These are phyloP conservation scores for Pythium monospermum DNA, from an alignment of 352 stramenopile genomes.

Conservation along the genomic window DNA sequence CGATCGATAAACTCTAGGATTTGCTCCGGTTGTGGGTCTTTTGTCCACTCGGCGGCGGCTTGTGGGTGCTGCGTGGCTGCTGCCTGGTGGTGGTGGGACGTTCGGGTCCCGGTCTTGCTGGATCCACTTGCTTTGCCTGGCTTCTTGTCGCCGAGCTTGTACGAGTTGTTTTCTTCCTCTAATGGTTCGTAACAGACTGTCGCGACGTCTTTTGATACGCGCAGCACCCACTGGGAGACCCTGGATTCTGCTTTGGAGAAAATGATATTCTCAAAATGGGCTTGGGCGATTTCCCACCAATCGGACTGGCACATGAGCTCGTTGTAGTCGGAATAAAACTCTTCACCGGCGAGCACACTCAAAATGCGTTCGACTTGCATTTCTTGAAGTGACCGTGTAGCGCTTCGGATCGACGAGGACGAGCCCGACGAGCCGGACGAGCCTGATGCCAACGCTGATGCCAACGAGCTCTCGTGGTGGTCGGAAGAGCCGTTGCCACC, in stretches of 20 bases:
- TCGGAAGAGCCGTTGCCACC: background rate
- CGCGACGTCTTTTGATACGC: constrained; percentile 62
- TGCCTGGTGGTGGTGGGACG: background rate
- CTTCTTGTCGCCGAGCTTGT: constrained; percentile 13
- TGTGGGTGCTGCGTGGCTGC: constrained; percentile 12
- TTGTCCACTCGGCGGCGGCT: constrained; percentile 59
- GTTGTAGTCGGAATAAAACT: constrained; percentile 81
- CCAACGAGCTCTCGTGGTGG: constrained; percentile 1
- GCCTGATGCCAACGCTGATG: too few relatives aligned
- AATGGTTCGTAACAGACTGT: constrained; percentile 51
- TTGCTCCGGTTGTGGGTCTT: constrained; percentile 60
- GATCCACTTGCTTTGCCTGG: too few relatives aligned
- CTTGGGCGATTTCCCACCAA: constrained; percentile 82
- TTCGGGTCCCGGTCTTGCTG: too few relatives aligned
- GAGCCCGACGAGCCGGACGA: constrained; percentile 14
- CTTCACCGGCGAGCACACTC: constrained; percentile 66
- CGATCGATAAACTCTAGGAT: constrained; percentile 74
- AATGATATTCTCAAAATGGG: constrained; percentile 84
- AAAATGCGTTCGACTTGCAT: constrained; percentile 72
- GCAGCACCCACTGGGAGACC: constrained; percentile 63
- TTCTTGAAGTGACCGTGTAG: constrained; percentile 43
- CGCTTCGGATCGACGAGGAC: constrained; percentile 20
- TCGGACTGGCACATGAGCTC: constrained; percentile 71
- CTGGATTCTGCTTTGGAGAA: constrained; percentile 63
- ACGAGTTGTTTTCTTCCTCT: constrained; percentile 27